Percentiles rank a stretch among this genome's conserved stretches.
Evolutionary conservation across 441 rosid species (phyloP).

Genomic region (California macrophylla): DNA sequence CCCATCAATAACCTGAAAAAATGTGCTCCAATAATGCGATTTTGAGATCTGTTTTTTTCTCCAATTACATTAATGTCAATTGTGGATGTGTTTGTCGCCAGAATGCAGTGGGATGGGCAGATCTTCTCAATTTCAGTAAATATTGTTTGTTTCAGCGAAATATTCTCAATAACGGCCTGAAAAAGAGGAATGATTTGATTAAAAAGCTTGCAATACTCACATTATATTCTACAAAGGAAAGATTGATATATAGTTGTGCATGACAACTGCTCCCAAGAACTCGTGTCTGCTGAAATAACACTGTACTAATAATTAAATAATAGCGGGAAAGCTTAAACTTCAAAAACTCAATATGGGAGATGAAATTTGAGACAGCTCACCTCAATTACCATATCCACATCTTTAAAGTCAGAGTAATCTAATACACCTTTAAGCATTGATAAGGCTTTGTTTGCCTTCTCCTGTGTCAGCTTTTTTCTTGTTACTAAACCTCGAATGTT

Average conservation of each 20-base stretch:
- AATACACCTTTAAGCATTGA: constrained; percentile 70
- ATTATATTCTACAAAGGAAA: neutral
- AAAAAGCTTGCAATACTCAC: neutral
- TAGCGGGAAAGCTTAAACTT: neutral
- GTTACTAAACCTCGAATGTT: constrained; percentile 63
- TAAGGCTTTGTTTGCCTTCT: constrained; percentile 62
- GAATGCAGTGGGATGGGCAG: constrained; percentile 76
- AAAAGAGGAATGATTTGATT: constrained; percentile 17
- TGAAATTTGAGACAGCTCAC: constrained; percentile 28
- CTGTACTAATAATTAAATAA: neutral
- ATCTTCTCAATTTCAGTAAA: constrained; percentile 68
- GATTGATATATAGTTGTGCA: neutral
- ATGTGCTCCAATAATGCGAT: constrained; percentile 86
- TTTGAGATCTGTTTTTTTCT: constrained; percentile 59
- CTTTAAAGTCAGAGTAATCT: constrained; percentile 70
- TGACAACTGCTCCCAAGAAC: neutral
- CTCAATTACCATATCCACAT: constrained; percentile 95
- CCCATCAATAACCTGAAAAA: constrained; percentile 63
- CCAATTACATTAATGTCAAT: constrained; percentile 70
- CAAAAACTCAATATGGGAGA: constrained; percentile 1
- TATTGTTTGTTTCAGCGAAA: constrained; percentile 73
- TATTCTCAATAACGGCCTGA: constrained; percentile 84
- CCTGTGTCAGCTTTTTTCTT: constrained; percentile 59
- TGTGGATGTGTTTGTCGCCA: constrained; percentile 89
- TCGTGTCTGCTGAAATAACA: neutral